Evolutionary conservation across 306 rosid species (phyloP), one percentile per base, ranked within the genome.

Genomic region (Cucumis sativus): DNA sequence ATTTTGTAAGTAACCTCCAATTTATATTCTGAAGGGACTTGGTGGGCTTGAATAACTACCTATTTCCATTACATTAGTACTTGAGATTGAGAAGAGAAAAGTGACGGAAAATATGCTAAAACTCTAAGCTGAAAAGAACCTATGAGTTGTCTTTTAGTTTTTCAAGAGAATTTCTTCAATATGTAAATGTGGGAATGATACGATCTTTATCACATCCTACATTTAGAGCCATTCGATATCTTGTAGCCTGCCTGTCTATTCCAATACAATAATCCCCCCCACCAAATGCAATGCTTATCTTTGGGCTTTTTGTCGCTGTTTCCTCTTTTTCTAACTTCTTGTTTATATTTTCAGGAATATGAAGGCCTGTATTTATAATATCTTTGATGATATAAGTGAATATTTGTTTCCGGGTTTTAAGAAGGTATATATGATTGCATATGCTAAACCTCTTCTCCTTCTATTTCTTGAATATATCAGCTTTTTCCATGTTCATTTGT

Each of bases 381-480:
- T 95, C 78, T 86, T 89, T 84, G 97, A 88, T 77, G 88, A 89
- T 79, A 91, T 89, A 41, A 79, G 82, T 60, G 88, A 91, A 84
- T 80, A 90, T 45, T 86, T 79, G 78, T 87, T 84, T 89, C 97
- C 97, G 83, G 92, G 90, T 80, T 92, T 90, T 86, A 72, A 75
- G 80, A 73, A 84, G 96, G 99, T 90, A 83, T 85, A 71, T 75
- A 20, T 78, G 40, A 47, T 58, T 79, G 14, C 75, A 45, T 37
- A 23, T 70, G 20, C 23, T 20, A 23, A 45, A 23, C 35, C 41
- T 71, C 39, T 23, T 71, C 40, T 25, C 20, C 59, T 33, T 51
- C 58, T 33, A 28, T 79, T 61, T 60, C 67, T 76, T 35, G 45
- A 66, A 23, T 35, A 18, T 35, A 58, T 56, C 23, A 55, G 74